Percentiles rank a stretch among this genome's conserved stretches.
Conservation (phyloP, 768 basidiomycete genomes). For the Rhodotorula paludigena region DNA sequence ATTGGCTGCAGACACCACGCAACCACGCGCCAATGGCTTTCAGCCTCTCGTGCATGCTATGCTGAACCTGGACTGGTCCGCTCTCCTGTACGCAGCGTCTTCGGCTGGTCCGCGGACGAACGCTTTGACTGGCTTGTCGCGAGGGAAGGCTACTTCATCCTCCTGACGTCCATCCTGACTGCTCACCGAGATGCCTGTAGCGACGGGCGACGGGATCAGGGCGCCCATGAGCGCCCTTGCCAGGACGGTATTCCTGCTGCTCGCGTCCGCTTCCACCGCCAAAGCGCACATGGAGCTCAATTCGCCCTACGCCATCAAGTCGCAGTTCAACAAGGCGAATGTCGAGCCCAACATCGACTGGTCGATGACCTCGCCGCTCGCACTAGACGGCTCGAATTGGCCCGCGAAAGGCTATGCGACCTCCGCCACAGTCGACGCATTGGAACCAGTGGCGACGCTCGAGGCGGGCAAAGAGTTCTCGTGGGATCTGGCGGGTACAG, state of each 20-base stretch:
- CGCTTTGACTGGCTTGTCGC: no score
- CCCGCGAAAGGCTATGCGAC: conserved; percentile 8
- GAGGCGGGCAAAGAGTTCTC: conserved; percentile 17
- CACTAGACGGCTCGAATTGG: conserved; percentile 1
- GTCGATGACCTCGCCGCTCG: conserved; percentile 25
- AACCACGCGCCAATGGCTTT: no score
- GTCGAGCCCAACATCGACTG: conserved; percentile 22
- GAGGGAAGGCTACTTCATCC: no score
- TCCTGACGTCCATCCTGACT: no score
- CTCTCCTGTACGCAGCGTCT: no score
- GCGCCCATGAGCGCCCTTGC: not conserved
- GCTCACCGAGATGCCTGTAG: no score
- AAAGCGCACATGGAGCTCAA: not conserved
- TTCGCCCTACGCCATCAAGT: conserved; percentile 10
- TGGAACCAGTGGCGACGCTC: conserved; percentile 13
- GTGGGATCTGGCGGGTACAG: conserved; percentile 18
- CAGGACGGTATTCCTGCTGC: not conserved
- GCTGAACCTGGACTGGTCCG: no score
- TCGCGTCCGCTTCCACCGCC: not conserved
- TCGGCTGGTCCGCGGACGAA: no score
- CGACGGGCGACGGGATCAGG: no score
- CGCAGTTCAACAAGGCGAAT: conserved; percentile 11
- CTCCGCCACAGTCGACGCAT: not conserved
- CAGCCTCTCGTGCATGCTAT: no score
- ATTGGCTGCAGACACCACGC: no score